Percentiles rank a stretch among this genome's conserved stretches.
Evolutionary conservation across 2,329 filamentous ascomycete species (phyloP).

Genomic region (Penicillium expansum): DNA sequence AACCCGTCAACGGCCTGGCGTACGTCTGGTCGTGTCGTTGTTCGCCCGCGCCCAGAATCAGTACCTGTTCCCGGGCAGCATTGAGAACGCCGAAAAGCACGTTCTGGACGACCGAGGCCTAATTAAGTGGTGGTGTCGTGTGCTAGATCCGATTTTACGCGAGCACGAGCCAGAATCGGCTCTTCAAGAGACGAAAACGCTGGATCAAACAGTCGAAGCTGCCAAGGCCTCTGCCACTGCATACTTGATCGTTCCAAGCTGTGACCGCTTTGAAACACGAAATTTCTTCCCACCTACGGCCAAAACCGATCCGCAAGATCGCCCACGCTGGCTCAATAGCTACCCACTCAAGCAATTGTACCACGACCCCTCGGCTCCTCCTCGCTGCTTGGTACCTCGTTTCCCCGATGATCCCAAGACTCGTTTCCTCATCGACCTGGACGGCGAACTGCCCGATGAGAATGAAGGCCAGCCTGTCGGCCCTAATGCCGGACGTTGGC

Average conservation of each 20-base stretch:
- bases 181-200: constrained; percentile 30
- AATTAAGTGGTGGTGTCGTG: constrained; percentile 93
- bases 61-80: constrained; percentile 90
- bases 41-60: constrained; percentile 91
- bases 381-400: constrained; percentile 79
- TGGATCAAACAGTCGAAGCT: constrained; percentile 31
- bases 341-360: constrained; percentile 72
- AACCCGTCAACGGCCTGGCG: constrained; percentile 60
- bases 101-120: constrained; percentile 85
- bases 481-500: constrained; percentile 68
- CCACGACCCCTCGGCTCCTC: constrained; percentile 65
- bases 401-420: constrained; percentile 96
- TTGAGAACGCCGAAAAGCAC: constrained; percentile 81
- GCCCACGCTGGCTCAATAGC: constrained; percentile 55
- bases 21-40: constrained; percentile 75
- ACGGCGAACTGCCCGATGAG: constrained; percentile 66
- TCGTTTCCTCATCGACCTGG: constrained; percentile 81
- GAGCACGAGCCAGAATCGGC: constrained; percentile 44
- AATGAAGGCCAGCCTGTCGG: constrained; percentile 29
- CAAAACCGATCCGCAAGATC: constrained; percentile 39
- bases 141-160: constrained; percentile 71
- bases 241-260: constrained; percentile 82
- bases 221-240: constrained; percentile 56
- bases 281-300: constrained; percentile 66
- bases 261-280: constrained; percentile 76